Evolutionary conservation across 2,329 filamentous ascomycete species (phyloP), one percentile per base, ranked within the genome.

Genomic region (Pseudocercospora fuligena): DNA sequence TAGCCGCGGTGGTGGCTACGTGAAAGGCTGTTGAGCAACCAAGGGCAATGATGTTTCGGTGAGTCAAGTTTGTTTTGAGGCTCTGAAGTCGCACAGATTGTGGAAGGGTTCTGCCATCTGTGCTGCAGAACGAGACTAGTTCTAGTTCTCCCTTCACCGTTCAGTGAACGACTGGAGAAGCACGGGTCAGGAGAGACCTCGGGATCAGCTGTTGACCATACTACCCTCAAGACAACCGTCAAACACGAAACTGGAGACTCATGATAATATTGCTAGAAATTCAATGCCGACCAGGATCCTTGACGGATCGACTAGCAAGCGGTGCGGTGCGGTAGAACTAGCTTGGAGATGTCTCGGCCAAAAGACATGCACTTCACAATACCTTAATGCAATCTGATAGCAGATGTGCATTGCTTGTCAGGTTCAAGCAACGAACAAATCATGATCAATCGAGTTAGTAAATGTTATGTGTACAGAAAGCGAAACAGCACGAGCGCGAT

Each of bases 51-150:
- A 23, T 16, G 25, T 25, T 21, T 54, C 51, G 25, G 47, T 54
- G 21, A 54, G 51, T 54, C 25, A 29, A n/a, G 51, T 9, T 29
- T 54, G 25, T 54, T 54, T 29, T 19, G 51, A 54, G 51, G 51
- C 51, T 29, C 51, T 25, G 25, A n/a, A 54, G 46, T 56, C 14
- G 51, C 51, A 56, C 51, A 56, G 12, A 49, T 49, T 19, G 43
- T 23, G 46, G 16, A 23, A 23, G 25, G 21, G 25, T 25, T 23
- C 21, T 16, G 21, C 21, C 16, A 29, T n/a, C 8, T 53, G 49
- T 23, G 43, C 43, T n/a, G 43, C 16, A 47, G n/a, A 47, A 47
- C 5, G n/a, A 47, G 21, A 47, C 46, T n/a, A 23, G 46, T n/a
- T 9, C 46, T n/a, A 23, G 46, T n/a, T 9, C 46, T 47, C 1